These are phyloP conservation scores for Xylaria arbuscula DNA, from an alignment of 2,329 filamentous ascomycete genomes.

Conservation along the genomic window DNA sequence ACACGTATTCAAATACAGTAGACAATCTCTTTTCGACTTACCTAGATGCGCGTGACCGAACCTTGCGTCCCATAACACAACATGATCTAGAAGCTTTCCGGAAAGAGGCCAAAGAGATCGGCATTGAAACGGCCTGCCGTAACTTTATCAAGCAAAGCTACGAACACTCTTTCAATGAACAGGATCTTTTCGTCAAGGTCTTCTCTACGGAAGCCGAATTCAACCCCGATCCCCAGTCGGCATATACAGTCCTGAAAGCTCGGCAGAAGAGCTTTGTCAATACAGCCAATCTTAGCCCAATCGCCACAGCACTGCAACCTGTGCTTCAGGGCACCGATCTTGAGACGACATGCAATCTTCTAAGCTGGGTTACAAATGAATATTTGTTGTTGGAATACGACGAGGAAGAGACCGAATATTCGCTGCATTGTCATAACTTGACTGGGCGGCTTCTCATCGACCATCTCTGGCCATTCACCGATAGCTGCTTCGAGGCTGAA, in stretches of 20 bases:
- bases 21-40: slow-evolving; percentile 67
- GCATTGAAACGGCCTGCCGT: slow-evolving; percentile 65
- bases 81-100: slow-evolving; percentile 66
- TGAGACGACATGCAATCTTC: slow-evolving; percentile 63
- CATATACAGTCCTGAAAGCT: slow-evolving; percentile 61
- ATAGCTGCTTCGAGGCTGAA: slow-evolving; percentile 65
- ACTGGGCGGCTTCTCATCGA: slow-evolving; percentile 67
- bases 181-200: slow-evolving; percentile 64
- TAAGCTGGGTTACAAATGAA: slow-evolving; percentile 69
- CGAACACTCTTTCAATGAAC: slow-evolving; percentile 67
- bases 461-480: slow-evolving; percentile 67
- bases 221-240: slow-evolving; percentile 61
- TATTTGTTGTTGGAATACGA: slow-evolving; percentile 67
- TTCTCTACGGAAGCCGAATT: slow-evolving; percentile 67
- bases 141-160: slow-evolving; percentile 71
- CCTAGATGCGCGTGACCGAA: slow-evolving; percentile 63
- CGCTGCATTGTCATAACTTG: slow-evolving; percentile 65
- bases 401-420: slow-evolving; percentile 65
- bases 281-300: slow-evolving; percentile 64
- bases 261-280: slow-evolving; percentile 64
- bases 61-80: slow-evolving; percentile 63
- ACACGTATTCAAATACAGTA: slow-evolving; percentile 65
- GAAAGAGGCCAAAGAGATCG: slow-evolving; percentile 61
- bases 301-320: slow-evolving; percentile 62
- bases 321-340: slow-evolving; percentile 61